A percentile compares a stretch with the other conserved stretches of the same genome.
phyloP scores from a whole-genome alignment of 2,329 filamentous ascomycete species.

The Xylariaceae sp. region DNA sequence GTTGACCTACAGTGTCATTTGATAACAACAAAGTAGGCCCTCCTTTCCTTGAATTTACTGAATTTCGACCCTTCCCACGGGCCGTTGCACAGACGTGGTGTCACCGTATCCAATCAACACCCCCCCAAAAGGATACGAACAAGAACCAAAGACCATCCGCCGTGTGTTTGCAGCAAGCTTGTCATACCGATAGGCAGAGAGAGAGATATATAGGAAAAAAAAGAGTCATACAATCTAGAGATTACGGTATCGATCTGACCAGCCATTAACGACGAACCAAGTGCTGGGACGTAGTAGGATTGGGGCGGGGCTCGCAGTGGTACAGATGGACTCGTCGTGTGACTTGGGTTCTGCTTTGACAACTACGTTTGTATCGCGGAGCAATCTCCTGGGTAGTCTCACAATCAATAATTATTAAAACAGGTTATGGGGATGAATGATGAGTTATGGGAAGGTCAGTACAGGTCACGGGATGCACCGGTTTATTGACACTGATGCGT shows the following conservation, averaged over 20 bases:
- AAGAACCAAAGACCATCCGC: conserved; percentile 4
- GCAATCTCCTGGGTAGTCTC: neutral
- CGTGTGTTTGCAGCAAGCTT: conserved; percentile 12
- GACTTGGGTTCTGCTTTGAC: conserved; percentile 1
- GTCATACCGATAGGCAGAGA: conserved; percentile 8
- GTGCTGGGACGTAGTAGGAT: conserved; percentile 2
- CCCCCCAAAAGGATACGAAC: conserved; percentile 4
- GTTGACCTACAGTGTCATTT: neutral
- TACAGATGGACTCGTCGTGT: conserved; percentile 10
- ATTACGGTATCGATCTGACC: neutral
- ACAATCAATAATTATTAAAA: neutral
- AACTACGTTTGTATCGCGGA: neutral
- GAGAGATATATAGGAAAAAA: neutral
- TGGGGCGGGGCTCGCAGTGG: conserved; percentile 13
- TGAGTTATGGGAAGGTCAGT: neutral
- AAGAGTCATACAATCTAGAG: neutral
- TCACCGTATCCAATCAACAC: conserved; percentile 10
- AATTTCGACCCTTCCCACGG: neutral
- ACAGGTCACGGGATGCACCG: conserved; percentile 7
- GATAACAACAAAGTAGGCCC: neutral
- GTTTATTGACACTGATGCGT: neutral
- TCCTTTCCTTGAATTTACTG: neutral
- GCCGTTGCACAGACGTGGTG: conserved; percentile 9
- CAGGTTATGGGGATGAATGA: neutral
- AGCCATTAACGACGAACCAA: conserved; percentile 2